These are phyloP conservation scores for Lagenaria siceraria DNA, from an alignment of 306 rosid genomes.

Conservation along the genomic window DNA sequence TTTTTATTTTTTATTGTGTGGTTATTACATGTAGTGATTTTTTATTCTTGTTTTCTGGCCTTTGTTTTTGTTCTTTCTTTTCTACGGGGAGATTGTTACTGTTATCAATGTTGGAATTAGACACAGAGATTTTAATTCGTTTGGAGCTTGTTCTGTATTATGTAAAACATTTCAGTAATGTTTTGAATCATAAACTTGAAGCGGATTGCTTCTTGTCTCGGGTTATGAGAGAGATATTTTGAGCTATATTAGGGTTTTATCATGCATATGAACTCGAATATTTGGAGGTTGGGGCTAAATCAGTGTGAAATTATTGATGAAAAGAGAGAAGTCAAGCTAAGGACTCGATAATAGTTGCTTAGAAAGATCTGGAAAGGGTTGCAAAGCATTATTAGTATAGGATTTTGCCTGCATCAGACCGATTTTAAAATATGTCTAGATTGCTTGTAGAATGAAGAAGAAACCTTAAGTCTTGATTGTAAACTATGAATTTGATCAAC, in stretches of 20 bases:
- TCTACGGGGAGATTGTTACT: neutral
- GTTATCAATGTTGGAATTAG: neutral
- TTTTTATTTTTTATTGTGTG: neutral
- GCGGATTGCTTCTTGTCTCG: neutral
- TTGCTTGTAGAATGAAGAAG: neutral
- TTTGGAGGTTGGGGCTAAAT: neutral
- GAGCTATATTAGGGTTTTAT: neutral
- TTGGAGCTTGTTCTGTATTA: neutral
- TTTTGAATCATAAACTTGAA: neutral
- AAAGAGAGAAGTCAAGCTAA: neutral
- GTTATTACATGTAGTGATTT: neutral
- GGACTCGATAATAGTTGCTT: neutral
- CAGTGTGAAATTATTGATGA: neutral
- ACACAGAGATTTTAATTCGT: neutral
- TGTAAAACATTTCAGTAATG: neutral
- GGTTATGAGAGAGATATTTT: neutral
- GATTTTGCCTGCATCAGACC: neutral
- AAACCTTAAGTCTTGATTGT: neutral
- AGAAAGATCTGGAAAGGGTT: neutral
- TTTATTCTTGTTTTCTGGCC: neutral
- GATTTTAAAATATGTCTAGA: neutral
- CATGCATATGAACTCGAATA: neutral
- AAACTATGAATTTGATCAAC: neutral
- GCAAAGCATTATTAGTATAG: neutral
- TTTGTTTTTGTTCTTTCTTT: neutral